Evolutionary conservation across 148 eudicot genomes (phyloP).

Genomic region (Vaccinium darrowii): DNA sequence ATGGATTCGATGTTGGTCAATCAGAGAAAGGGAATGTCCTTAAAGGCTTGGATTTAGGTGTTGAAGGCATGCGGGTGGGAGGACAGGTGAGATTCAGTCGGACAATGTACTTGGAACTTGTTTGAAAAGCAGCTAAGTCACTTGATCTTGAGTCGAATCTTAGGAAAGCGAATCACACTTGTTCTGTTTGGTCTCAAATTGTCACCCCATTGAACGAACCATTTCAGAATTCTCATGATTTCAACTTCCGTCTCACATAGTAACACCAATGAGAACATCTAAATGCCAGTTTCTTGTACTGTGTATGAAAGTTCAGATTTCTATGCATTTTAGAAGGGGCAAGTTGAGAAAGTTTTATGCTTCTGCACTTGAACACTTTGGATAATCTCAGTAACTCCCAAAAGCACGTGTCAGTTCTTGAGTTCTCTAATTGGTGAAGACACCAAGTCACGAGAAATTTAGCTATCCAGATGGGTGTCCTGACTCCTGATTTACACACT

Average conservation of each 20-base stretch:
- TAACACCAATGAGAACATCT: not conserved
- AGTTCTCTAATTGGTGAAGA: too few species aligned
- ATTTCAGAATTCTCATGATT: not conserved
- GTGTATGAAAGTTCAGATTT: not conserved
- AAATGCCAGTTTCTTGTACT: not conserved
- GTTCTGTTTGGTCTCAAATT: not conserved
- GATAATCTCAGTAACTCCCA: too few species aligned
- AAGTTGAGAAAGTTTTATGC: too few species aligned
- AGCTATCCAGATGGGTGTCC: too few species aligned
- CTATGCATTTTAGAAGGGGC: too few species aligned
- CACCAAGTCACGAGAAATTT: too few species aligned
- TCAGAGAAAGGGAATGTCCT: slow-evolving; percentile 87
- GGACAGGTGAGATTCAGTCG: slow-evolving; percentile 73
- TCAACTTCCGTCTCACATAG: not conserved
- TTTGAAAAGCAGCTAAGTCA: not conserved
- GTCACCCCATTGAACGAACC: not conserved
- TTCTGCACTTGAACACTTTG: too few species aligned
- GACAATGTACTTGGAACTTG: not conserved
- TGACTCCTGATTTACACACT: too few species aligned
- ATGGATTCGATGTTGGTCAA: slow-evolving; percentile 93
- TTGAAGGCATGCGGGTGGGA: slow-evolving; percentile 91
- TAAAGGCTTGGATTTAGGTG: slow-evolving; percentile 85
- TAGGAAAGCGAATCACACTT: not conserved
- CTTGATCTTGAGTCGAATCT: not conserved
- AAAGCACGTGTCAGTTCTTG: not conserved